Conservation (phyloP, 805 yeast genomes). For the Teunomyces lycoperdinae region DNA sequence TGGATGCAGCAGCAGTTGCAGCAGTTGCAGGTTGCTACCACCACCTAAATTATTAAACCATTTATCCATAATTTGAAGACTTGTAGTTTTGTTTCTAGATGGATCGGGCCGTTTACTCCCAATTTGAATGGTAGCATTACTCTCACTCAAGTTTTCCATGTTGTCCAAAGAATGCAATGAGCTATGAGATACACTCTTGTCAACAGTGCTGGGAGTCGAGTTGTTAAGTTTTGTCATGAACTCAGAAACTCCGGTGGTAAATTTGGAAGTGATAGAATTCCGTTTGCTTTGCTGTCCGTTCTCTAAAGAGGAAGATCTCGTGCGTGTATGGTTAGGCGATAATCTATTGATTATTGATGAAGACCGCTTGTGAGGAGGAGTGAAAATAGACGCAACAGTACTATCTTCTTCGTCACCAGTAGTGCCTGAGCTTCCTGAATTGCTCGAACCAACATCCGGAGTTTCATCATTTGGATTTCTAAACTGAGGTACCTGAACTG, state of each 20-base stretch:
- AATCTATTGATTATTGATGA: conserved; percentile 25
- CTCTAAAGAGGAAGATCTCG: conserved; percentile 39
- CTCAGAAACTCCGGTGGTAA: conserved; percentile 40
- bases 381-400: conserved; percentile 1
- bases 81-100: conserved; percentile 31
- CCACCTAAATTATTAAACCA: conserved; percentile 37
- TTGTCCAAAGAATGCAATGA: conserved; percentile 35
- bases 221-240: conserved; percentile 40
- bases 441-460: neutral
- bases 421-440: neutral
- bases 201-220: conserved; percentile 9
- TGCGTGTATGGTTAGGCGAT: conserved; percentile 37
- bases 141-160: conserved; percentile 10
- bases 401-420: conserved; percentile 7
- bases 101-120: conserved; percentile 21
- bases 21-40: conserved; percentile 4
- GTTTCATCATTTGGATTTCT: conserved; percentile 12
- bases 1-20: conserved; percentile 1
- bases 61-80: conserved; percentile 42
- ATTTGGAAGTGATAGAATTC: conserved; percentile 35
- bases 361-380: conserved; percentile 10
- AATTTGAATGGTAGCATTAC: conserved; percentile 9
- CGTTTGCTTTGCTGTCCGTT: conserved; percentile 18
- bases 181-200: conserved; percentile 23
- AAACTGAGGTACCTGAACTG: conserved; percentile 26